phyloP scores from a whole-genome alignment of 805 yeast species.

The Candida nitratophila region DNA sequence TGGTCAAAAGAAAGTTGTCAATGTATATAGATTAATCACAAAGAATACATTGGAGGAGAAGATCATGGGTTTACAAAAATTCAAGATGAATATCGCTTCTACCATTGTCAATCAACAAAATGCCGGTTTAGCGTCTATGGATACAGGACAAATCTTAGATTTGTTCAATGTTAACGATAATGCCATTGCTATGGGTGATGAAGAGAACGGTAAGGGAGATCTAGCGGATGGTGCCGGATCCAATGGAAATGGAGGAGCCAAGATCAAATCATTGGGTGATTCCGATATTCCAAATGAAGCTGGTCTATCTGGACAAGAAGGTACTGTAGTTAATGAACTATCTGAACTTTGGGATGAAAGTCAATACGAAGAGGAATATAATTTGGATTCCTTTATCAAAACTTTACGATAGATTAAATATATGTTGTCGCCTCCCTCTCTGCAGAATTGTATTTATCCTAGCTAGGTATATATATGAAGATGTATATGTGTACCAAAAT shows the following conservation, averaged over 20 bases:
- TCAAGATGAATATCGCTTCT: conserved; percentile 95
- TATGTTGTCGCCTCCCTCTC: not conserved
- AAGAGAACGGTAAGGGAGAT: conserved; percentile 13
- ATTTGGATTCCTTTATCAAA: conserved; percentile 86
- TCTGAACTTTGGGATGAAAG: conserved; percentile 95
- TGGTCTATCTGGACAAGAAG: conserved; percentile 79
- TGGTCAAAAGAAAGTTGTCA: conserved; percentile 97
- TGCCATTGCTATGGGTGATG: conserved; percentile 14
- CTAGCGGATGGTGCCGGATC: conserved; percentile 25
- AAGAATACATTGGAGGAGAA: conserved; percentile 92
- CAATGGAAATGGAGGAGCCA: conserved; percentile 11
- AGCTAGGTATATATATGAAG: too few relatives aligned
- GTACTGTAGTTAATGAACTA: conserved; percentile 79
- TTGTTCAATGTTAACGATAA: conserved; percentile 71
- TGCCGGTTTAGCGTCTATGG: conserved; percentile 94
- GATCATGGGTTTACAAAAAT: conserved; percentile 96
- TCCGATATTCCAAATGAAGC: conserved; percentile 43
- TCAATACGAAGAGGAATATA: conserved; percentile 95
- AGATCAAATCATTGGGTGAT: conserved; percentile 11
- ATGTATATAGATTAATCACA: conserved; percentile 91
- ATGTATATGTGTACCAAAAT: too few relatives aligned
- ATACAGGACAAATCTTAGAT: conserved; percentile 87
- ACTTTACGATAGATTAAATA: conserved; percentile 33
- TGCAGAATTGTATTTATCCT: too few relatives aligned
- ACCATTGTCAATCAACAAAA: conserved; percentile 95